Evolutionary conservation across 176 grass and related monocot species (phyloP).

Genomic region (Oryza brachyantha): DNA sequence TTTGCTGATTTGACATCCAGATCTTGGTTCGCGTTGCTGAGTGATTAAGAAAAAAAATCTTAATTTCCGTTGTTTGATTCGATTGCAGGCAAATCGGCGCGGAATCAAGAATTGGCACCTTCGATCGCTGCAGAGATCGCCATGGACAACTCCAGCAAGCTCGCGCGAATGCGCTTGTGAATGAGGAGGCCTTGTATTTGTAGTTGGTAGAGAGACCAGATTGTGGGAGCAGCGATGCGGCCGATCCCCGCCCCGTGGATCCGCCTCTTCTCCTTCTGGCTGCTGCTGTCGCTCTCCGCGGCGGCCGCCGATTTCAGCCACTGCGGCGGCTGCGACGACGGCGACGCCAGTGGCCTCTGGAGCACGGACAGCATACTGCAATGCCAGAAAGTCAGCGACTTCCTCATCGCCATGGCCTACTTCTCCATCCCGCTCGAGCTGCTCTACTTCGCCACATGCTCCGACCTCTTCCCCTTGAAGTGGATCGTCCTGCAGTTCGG

Average conservation of each 20-base stretch:
- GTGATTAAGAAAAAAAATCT: no score
- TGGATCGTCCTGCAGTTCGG: conserved; percentile 86
- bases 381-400: conserved; percentile 77
- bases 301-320: conserved; percentile 42
- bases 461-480: conserved; percentile 69
- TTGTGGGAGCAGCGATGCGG: conserved; percentile 48
- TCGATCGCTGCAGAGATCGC: not conserved
- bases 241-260: conserved; percentile 31
- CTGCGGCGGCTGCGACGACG: conserved; percentile 46
- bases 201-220: conserved; percentile 37
- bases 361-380: conserved; percentile 54
- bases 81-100: not conserved
- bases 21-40: conserved; percentile 12
- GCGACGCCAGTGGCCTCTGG: conserved; percentile 34
- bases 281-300: conserved; percentile 25
- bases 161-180: conserved; percentile 25
- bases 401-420: conserved; percentile 74
- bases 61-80: not conserved
- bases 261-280: conserved; percentile 36
- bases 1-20: conserved; percentile 2
- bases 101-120: not conserved
- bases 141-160: not conserved
- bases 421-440: conserved; percentile 90
- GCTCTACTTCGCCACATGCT: conserved; percentile 74
- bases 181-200: not conserved